Percentiles rank a stretch among this genome's conserved stretches.
These are phyloP conservation scores for Paramecium primaurelia DNA, from an alignment of 73 alveolate genomes.

Conservation along the genomic window DNA sequence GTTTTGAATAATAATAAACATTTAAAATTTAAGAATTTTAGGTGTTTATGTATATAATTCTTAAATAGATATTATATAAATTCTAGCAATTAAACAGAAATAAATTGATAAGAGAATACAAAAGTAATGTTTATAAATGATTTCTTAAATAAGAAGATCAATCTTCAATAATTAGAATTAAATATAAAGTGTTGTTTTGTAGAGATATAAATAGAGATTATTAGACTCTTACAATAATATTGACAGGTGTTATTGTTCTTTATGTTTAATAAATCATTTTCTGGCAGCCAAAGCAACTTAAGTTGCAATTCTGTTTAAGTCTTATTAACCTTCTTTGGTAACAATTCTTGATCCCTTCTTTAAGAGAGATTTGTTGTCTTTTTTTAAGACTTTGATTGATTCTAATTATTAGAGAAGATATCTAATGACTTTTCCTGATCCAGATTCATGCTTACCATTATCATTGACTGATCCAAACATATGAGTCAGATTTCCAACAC, in stretches of 20 bases:
- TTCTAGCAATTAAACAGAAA: not conserved
- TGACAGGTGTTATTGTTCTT: not conserved
- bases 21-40: not conserved
- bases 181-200: not conserved
- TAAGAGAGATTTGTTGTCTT: slow-evolving; percentile 60
- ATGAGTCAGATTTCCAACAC: slow-evolving; percentile 61
- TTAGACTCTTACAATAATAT: not conserved
- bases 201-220: not conserved
- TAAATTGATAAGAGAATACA: not conserved
- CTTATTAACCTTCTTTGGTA: slow-evolving; percentile 68
- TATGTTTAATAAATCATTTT: not conserved
- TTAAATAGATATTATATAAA: not conserved
- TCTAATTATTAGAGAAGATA: slow-evolving; percentile 86
- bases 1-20: too few species aligned
- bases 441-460: slow-evolving; percentile 78
- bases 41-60: too few species aligned
- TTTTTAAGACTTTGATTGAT: slow-evolving; percentile 80
- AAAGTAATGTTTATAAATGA: not conserved
- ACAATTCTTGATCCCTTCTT: slow-evolving; percentile 64
- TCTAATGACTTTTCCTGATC: slow-evolving; percentile 92
- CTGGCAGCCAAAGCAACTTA: slow-evolving; percentile 56
- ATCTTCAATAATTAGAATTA: not conserved
- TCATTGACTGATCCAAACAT: slow-evolving; percentile 86
- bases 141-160: not conserved
- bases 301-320: slow-evolving; percentile 70